Conservation (phyloP, 768 basidiomycete genomes). For the Lactifluus pinguis region DNA sequence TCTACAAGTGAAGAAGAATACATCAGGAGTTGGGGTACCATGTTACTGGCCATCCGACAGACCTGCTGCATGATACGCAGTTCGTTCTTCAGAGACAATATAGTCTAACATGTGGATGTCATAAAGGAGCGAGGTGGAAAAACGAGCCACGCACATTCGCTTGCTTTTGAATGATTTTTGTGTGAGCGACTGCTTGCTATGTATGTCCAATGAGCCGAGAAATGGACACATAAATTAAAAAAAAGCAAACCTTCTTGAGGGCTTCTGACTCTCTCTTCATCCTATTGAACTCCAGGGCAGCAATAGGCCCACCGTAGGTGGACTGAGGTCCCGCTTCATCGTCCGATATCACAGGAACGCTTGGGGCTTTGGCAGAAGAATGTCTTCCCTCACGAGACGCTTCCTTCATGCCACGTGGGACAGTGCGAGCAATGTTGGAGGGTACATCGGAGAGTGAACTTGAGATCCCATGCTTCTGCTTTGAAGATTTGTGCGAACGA, state of each 20-base stretch:
- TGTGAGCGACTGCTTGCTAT: slow-evolving; percentile 35
- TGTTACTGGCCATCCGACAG: neutral
- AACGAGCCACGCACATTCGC: slow-evolving; percentile 32
- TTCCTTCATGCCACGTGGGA: neutral
- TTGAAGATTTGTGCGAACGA: slow-evolving; percentile 2
- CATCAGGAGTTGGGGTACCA: neutral
- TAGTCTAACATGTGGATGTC: slow-evolving; percentile 29
- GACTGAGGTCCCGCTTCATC: slow-evolving; percentile 10
- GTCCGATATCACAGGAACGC: neutral
- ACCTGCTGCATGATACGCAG: slow-evolving; percentile 33
- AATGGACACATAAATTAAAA: neutral
- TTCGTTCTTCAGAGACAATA: slow-evolving; percentile 45
- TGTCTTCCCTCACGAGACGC: slow-evolving; percentile 4
- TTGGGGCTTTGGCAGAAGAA: neutral
- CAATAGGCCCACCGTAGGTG: slow-evolving; percentile 30
- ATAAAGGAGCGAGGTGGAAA: neutral
- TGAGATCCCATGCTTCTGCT: slow-evolving; percentile 12
- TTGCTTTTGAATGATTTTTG: slow-evolving; percentile 46
- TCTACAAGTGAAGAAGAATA: slow-evolving; percentile 24
- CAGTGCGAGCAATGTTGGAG: neutral
- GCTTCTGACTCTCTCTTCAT: slow-evolving; percentile 49
- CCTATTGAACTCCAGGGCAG: slow-evolving; percentile 41
- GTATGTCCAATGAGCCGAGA: slow-evolving; percentile 3
- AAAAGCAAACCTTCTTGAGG: slow-evolving; percentile 36
- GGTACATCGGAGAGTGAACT: slow-evolving; percentile 5